These are phyloP conservation scores for Fusarium sacchari DNA, from an alignment of 2,329 filamentous ascomycete genomes.

Conservation along the genomic window DNA sequence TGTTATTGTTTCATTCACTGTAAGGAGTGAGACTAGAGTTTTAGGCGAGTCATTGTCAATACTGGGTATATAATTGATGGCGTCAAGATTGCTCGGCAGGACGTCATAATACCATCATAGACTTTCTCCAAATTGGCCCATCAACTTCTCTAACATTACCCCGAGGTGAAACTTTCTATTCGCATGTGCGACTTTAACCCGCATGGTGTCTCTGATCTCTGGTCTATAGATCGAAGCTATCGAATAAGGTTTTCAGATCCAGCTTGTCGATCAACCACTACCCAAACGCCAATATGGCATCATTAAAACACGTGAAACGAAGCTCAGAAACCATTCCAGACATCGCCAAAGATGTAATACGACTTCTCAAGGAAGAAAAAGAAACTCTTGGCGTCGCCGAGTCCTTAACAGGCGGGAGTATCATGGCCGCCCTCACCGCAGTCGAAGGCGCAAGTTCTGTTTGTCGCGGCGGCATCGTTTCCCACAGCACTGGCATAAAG, in stretches of 20 bases:
- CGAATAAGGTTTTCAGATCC: neutral
- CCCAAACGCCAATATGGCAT: neutral
- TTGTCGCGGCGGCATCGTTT: slow-evolving; percentile 49
- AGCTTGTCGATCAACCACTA: neutral
- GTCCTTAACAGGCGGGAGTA: slow-evolving; percentile 46
- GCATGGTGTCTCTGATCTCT: neutral
- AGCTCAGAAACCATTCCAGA: slow-evolving; percentile 21
- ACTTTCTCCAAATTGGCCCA: neutral
- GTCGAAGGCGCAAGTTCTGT: slow-evolving; percentile 45
- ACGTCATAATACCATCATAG: neutral
- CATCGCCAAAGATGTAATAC: slow-evolving; percentile 27
- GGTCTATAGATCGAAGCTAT: neutral
- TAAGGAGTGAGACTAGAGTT: rapidly evolving
- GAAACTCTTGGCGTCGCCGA: slow-evolving; percentile 46
- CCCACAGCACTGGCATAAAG: slow-evolving; percentile 47
- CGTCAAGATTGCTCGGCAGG: neutral
- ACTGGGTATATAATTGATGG: neutral
- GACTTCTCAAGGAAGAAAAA: slow-evolving; percentile 32
- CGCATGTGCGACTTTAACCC: neutral
- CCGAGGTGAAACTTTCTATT: neutral
- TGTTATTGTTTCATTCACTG: neutral
- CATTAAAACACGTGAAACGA: neutral
- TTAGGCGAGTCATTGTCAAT: neutral
- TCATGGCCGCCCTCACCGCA: slow-evolving; percentile 47
- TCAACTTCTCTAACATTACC: neutral